Percentiles rank a stretch among this genome's conserved stretches.
phyloP scores from a whole-genome alignment of 1,284 basidiomycete species.

The Polyporus tsugae region DNA sequence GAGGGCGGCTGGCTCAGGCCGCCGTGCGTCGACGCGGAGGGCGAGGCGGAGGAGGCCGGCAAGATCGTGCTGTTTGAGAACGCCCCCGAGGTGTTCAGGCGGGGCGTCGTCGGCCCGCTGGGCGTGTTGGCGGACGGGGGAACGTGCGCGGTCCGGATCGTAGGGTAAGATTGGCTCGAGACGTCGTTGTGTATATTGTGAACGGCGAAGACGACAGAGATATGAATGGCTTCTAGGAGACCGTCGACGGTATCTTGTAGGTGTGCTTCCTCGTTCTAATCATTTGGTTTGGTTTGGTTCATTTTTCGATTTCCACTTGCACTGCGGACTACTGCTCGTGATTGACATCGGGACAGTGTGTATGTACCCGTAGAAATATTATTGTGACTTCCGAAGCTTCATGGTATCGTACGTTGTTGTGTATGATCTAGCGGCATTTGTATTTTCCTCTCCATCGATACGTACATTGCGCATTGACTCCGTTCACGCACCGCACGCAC shows the following conservation, averaged over 20 bases:
- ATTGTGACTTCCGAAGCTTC: neutral
- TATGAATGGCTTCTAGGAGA: too few relatives aligned
- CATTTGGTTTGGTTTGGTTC: neutral
- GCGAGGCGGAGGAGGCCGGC: constrained; percentile 37
- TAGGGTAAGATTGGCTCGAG: constrained; percentile 22
- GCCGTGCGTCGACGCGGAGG: constrained; percentile 50
- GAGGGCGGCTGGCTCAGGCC: constrained; percentile 40
- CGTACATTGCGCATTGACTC: neutral
- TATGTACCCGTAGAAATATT: constrained; percentile 8
- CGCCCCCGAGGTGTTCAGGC: constrained; percentile 59
- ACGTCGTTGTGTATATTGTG: neutral
- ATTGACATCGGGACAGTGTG: constrained; percentile 1
- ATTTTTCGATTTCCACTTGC: neutral
- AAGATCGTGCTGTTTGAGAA: constrained; percentile 63
- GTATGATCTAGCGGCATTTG: constrained; percentile 1
- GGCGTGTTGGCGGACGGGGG: constrained; percentile 44
- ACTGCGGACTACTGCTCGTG: neutral
- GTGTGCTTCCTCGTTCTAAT: neutral
- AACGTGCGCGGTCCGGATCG: constrained; percentile 45
- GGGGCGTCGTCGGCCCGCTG: constrained; percentile 38
- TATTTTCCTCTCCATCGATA: neutral
- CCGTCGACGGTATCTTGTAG: neutral
- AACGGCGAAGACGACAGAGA: neutral
- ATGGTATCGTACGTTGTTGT: neutral
- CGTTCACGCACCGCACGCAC: neutral